A percentile compares a stretch with the other conserved stretches of the same genome.
Evolutionary conservation across 768 basidiomycete genomes (phyloP).

Genomic region (Auriscalpium vulgare): DNA sequence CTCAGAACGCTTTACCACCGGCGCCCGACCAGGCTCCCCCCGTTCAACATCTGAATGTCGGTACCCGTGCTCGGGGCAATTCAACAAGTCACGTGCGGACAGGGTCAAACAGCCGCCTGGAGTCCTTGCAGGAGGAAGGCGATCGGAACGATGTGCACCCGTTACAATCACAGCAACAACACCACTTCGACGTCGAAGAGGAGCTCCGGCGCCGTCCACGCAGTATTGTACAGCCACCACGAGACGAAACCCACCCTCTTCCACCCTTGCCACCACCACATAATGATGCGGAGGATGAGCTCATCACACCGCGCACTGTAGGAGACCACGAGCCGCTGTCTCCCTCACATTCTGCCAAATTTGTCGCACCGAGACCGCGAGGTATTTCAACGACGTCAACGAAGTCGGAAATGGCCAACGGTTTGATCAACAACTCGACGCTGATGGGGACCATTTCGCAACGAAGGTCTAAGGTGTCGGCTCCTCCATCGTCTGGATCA

Average conservation of each 20-base stretch:
- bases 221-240: constrained; percentile 8
- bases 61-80: constrained; percentile 36
- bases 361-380: constrained; percentile 43
- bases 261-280: constrained; percentile 54
- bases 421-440: constrained; percentile 51
- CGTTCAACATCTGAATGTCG: constrained; percentile 28
- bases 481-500: constrained; percentile 35
- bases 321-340: constrained; percentile 35
- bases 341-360: constrained; percentile 36
- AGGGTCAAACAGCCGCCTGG: constrained; percentile 49
- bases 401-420: constrained; percentile 23
- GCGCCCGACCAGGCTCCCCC: constrained; percentile 35
- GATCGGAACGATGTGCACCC: constrained; percentile 26
- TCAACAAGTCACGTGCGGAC: constrained; percentile 47
- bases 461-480: constrained; percentile 58
- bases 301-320: constrained; percentile 12
- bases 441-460: constrained; percentile 60
- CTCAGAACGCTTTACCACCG: constrained; percentile 50
- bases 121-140: constrained; percentile 55
- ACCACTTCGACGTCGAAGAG: constrained; percentile 25
- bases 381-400: constrained; percentile 41
- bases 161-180: constrained; percentile 18
- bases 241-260: constrained; percentile 47
- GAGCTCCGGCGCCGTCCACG: constrained; percentile 13
- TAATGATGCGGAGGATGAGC: constrained; percentile 4